A percentile compares a stretch with the other conserved stretches of the same genome.
These are phyloP conservation scores for Tolypocladium endophyticum DNA, from an alignment of 2,329 filamentous ascomycete genomes.

Conservation along the genomic window DNA sequence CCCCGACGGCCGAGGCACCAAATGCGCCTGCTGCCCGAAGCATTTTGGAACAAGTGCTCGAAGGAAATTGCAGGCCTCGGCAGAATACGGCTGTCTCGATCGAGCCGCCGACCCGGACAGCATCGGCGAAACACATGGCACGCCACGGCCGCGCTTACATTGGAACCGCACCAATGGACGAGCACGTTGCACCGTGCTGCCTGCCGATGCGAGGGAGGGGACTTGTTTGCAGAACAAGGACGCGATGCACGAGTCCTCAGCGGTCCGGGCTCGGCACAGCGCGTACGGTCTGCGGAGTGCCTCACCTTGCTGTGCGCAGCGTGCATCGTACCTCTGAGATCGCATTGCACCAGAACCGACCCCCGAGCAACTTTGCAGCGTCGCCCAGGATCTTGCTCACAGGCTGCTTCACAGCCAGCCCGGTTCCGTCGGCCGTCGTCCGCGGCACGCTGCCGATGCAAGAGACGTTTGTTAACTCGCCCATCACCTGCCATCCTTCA, in stretches of 20 bases:
- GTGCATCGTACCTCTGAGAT: neutral
- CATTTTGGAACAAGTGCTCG: neutral
- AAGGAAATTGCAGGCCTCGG: neutral
- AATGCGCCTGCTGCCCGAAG: neutral
- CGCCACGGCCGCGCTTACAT: neutral
- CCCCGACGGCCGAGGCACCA: neutral
- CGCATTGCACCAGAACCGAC: neutral
- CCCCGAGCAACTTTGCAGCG: neutral
- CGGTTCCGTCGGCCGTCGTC: neutral
- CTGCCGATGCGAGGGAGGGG: neutral
- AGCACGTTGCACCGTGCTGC: neutral
- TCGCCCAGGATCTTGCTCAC: neutral
- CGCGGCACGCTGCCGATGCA: slow-evolving; percentile 1
- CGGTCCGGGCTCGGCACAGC: neutral
- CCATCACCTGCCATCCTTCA: neutral
- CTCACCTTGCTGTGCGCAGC: neutral
- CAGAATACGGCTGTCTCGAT: neutral
- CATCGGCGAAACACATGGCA: neutral
- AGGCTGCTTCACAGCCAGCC: neutral
- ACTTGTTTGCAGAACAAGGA: neutral
- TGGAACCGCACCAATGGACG: neutral
- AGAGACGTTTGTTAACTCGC: neutral
- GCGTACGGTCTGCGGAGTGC: neutral
- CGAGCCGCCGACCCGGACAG: neutral
- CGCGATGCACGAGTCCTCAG: neutral